phyloP scores from a whole-genome alignment of 176 grass and related monocot genomes.

The Carex pumila region DNA sequence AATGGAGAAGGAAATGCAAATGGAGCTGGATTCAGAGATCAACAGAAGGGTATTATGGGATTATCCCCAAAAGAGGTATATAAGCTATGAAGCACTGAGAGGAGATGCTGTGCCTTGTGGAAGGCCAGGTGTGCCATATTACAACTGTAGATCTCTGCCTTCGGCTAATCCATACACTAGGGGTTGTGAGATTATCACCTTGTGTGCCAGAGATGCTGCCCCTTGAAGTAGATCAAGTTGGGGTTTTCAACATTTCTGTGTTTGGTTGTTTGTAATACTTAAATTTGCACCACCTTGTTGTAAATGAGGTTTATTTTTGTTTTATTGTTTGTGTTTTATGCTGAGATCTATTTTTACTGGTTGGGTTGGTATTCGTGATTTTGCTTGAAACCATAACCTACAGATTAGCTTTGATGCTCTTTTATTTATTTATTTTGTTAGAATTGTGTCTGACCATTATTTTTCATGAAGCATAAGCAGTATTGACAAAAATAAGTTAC shows the following conservation, averaged over 20 bases:
- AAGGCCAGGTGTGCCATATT: slow-evolving; percentile 75
- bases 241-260: neutral
- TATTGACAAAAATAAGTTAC: neutral
- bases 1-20: slow-evolving; percentile 24
- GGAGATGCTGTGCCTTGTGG: slow-evolving; percentile 74
- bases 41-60: slow-evolving; percentile 44
- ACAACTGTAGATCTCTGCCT: slow-evolving; percentile 87
- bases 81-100: slow-evolving; percentile 84
- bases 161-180: slow-evolving; percentile 66
- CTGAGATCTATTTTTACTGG: slow-evolving; percentile 2
- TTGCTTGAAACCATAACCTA: slow-evolving; percentile 15
- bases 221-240: slow-evolving; percentile 17
- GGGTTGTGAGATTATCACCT: slow-evolving; percentile 79
- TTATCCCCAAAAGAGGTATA: slow-evolving; percentile 44
- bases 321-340: neutral
- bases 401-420: neutral
- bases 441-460: neutral
- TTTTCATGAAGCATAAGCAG: neutral
- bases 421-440: neutral
- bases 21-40: slow-evolving; percentile 53
- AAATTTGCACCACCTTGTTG: neutral
- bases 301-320: slow-evolving; percentile 13
- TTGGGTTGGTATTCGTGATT: slow-evolving; percentile 13
- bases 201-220: slow-evolving; percentile 53
- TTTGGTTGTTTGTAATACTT: neutral